A percentile compares a stretch with the other conserved stretches of the same genome.
phyloP scores from a whole-genome alignment of 2,329 filamentous ascomycete species.

The Colletotrichum sp. region DNA sequence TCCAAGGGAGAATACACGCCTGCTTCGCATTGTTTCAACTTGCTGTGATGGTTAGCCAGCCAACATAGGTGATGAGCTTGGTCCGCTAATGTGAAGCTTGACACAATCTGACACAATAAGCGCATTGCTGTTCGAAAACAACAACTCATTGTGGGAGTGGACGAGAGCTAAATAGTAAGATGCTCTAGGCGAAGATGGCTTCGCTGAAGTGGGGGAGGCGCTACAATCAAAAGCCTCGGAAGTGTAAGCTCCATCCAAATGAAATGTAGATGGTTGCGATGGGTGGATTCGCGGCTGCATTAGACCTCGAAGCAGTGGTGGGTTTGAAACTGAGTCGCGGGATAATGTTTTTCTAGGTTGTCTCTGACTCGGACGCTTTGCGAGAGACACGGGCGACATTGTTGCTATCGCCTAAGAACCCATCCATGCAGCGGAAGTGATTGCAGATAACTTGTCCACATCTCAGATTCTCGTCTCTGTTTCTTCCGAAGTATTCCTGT shows the following conservation, averaged over 20 bases:
- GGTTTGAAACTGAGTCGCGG: fast-evolving
- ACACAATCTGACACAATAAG: fast-evolving
- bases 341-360: not conserved
- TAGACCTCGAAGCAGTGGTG: not conserved
- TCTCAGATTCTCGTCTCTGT: not conserved
- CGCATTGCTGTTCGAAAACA: too few species aligned
- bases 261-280: not conserved
- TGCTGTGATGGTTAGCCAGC: fast-evolving
- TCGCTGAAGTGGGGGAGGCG: not conserved
- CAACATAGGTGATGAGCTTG: fast-evolving
- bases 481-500: not conserved
- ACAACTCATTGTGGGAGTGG: fast-evolving
- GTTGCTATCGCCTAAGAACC: fast-evolving
- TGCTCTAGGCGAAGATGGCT: not conserved
- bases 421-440: not conserved
- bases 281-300: fast-evolving
- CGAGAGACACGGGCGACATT: too few species aligned
- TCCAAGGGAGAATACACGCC: too few species aligned
- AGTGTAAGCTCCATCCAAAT: not conserved
- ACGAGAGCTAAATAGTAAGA: not conserved
- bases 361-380: too few species aligned
- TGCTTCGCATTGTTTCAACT: not conserved
- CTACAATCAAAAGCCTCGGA: not conserved
- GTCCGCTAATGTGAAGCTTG: fast-evolving
- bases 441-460: fast-evolving